Percentiles rank a stretch among this genome's conserved stretches.
These are phyloP conservation scores for Areca catechu DNA, from an alignment of 176 grass and related monocot species.

Conservation along the genomic window DNA sequence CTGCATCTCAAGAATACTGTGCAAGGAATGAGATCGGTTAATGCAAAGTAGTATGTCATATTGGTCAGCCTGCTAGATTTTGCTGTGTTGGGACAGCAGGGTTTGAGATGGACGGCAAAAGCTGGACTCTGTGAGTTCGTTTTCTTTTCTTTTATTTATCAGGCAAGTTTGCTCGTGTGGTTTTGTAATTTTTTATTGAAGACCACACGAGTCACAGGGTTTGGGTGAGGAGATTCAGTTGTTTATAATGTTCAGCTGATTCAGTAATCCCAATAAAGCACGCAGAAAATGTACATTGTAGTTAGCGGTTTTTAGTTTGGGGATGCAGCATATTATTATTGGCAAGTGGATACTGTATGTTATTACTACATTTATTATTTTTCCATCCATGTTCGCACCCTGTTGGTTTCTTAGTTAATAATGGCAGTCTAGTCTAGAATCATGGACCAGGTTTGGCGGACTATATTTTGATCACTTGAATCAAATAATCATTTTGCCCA, in stretches of 20 bases:
- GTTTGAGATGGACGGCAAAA: constrained; percentile 45
- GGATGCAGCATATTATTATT: too few relatives aligned
- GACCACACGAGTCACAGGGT: constrained; percentile 51
- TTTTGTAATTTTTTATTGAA: constrained; percentile 99
- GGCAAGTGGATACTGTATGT: too few relatives aligned
- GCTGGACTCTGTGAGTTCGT: constrained; percentile 22
- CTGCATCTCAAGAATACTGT: neutral
- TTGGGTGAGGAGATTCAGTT: constrained; percentile 40
- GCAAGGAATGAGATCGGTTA: too few relatives aligned
- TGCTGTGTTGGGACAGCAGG: constrained; percentile 34
- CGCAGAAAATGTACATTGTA: constrained; percentile 18
- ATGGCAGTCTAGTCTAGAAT: too few relatives aligned
- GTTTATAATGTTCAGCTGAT: constrained; percentile 23
- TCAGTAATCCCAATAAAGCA: constrained; percentile 28
- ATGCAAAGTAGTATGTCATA: too few relatives aligned
- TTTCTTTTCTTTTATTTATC: constrained; percentile 38
- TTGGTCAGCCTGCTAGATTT: constrained; percentile 28
- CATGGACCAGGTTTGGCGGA: too few relatives aligned
- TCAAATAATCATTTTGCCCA: too few relatives aligned
- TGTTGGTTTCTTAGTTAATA: too few relatives aligned
- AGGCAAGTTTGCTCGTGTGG: constrained; percentile 61
- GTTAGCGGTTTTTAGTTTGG: too few relatives aligned
- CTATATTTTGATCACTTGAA: too few relatives aligned
- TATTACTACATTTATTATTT: too few relatives aligned
- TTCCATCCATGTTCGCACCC: too few relatives aligned